These are phyloP conservation scores for Ampelocalamus luodianensis DNA, from an alignment of 176 grass and related monocot genomes.

Conservation along the genomic window DNA sequence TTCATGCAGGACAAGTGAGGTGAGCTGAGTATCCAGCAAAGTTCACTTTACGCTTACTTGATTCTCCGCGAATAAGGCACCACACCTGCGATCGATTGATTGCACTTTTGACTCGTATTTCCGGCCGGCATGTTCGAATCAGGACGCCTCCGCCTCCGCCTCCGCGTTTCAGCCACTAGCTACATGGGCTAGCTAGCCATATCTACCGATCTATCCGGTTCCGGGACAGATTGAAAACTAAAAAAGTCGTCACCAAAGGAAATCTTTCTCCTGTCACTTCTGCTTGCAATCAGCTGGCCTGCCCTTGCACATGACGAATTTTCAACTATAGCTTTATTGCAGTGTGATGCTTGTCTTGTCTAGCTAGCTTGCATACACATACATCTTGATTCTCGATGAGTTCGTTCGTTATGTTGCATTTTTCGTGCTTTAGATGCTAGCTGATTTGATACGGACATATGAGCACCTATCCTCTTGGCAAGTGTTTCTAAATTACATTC, in stretches of 20 bases:
- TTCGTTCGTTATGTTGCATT: not conserved
- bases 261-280: conserved; percentile 30
- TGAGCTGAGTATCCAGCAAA: not conserved
- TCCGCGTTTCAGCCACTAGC: conserved; percentile 40
- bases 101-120: conserved; percentile 34
- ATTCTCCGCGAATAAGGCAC: conserved; percentile 9
- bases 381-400: not conserved
- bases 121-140: not conserved
- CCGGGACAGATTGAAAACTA: not conserved
- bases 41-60: conserved; percentile 46
- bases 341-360: not conserved
- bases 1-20: not conserved
- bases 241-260: not conserved
- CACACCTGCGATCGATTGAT: not conserved
- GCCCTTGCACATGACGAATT: not conserved
- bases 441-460: not conserved
- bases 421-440: not conserved
- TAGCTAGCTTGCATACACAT: not conserved
- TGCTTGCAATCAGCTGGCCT: conserved; percentile 16
- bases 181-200: not conserved
- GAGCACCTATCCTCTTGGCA: too few relatives aligned
- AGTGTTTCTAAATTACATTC: too few relatives aligned
- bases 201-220: not conserved
- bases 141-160: conserved; percentile 15
- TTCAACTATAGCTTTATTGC: not conserved